These are phyloP conservation scores for Aspergillaceae sp. DNA, from an alignment of 2,329 filamentous ascomycete species.

Conservation along the genomic window DNA sequence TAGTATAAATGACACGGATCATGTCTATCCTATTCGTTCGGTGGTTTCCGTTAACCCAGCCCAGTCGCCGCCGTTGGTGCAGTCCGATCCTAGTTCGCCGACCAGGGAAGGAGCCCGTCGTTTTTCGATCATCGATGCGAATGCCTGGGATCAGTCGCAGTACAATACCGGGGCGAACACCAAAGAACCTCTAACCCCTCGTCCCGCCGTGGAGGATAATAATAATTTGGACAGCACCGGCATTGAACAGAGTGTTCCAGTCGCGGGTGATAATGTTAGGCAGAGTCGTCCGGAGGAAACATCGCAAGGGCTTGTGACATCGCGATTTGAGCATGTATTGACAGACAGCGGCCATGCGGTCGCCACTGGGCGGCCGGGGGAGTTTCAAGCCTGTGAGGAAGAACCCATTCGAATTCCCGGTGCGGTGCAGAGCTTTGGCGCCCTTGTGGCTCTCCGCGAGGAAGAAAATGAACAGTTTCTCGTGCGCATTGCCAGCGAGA, in stretches of 20 bases:
- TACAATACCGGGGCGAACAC: conserved; percentile 1
- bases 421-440: conserved; percentile 72
- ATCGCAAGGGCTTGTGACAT: conserved; percentile 49
- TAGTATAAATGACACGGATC: conserved; percentile 22
- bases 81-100: conserved; percentile 11
- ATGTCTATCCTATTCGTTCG: conserved; percentile 77
- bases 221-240: too few relatives aligned
- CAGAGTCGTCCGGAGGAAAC: neutral
- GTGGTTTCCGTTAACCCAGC: conserved; percentile 61
- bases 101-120: conserved; percentile 15
- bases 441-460: conserved; percentile 60
- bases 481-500: conserved; percentile 72
- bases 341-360: conserved; percentile 73
- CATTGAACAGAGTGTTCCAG: neutral
- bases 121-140: conserved; percentile 22
- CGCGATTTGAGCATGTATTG: conserved; percentile 68
- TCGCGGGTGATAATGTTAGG: neutral
- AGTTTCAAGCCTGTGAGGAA: conserved; percentile 74
- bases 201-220: too few relatives aligned
- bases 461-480: conserved; percentile 58
- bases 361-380: conserved; percentile 66
- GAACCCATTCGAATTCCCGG: conserved; percentile 81
- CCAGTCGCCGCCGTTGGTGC: conserved; percentile 15
- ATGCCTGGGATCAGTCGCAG: conserved; percentile 16
- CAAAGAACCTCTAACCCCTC: too few relatives aligned